Base-by-base conservation (phyloP, 805 yeast genomes). In the Starmerella lactis-condensi region DNA sequence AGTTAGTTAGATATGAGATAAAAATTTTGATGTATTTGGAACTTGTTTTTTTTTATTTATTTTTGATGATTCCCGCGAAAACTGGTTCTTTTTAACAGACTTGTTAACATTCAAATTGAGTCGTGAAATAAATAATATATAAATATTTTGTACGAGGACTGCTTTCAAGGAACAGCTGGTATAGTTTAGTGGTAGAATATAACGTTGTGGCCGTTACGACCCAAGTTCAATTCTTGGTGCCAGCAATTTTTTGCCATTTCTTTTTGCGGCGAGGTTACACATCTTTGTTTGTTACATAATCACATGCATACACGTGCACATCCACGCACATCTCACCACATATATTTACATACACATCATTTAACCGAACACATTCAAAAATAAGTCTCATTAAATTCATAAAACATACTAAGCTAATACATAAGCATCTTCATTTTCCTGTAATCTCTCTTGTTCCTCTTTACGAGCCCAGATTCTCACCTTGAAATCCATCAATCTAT, bases 151-250 rank as follows among this genome's bases (percentile, higher is more conserved):
- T 7, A 15, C 8, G 32, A 10, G 12, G 35, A 5, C n/a, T 17
- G 8, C 23, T 15, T 13, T 10, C 11, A 19, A 16, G 18, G 29
- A 21, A 3, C 19, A 28, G 43, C 43, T 39, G 43, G 43, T 26
- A 39, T 39, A 39, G 43, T 39, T 39, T 39, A 39, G 42, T 37
- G 43, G 43, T 34, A 39, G 43, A 39, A 39, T 39, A 39, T 38
- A 40, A 39, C 43, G 43, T 39, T 39, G 43, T 39, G 43, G 43
- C 43, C 42, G 43, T 39, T 40, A 39, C 43, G 43, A 39, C 43
- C 43, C 43, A 39, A 39, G 43, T 39, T 39, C 43, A 38, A 39
- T 39, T 39, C 43, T 39, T 39, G 43, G 43, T 39, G 33, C 43
- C 43, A 39, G 43, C 43, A 39, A 13, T 12, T 39, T 39, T 39